These are phyloP conservation scores for Beauveria pseudobassiana DNA, from an alignment of 2,329 filamentous ascomycete genomes.

Conservation along the genomic window DNA sequence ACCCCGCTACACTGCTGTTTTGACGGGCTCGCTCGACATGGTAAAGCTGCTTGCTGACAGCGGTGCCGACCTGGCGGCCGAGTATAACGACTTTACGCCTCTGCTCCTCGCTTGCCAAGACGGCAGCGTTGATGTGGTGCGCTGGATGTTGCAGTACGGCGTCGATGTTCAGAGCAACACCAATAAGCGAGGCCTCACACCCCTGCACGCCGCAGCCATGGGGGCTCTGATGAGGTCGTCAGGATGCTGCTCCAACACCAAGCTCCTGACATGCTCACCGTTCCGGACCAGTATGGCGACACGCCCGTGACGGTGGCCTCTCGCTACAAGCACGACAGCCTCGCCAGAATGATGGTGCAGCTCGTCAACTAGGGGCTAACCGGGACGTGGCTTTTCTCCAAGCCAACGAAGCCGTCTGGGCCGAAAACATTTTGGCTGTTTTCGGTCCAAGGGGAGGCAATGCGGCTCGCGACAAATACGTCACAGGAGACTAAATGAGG, in stretches of 20 bases:
- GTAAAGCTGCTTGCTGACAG: conserved; percentile 2
- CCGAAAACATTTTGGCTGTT: not conserved
- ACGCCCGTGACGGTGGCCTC: conserved; percentile 8
- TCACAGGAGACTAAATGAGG: conserved; percentile 2
- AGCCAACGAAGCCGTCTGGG: not conserved
- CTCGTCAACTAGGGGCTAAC: not conserved
- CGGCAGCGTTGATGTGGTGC: conserved; percentile 1
- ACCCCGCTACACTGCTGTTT: conserved; percentile 2
- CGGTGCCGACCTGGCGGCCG: conserved; percentile 2
- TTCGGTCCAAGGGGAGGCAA: not conserved
- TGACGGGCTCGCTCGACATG: conserved; percentile 1
- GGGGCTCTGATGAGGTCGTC: conserved; percentile 6
- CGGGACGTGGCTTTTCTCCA: not conserved
- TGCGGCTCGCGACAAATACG: not conserved
- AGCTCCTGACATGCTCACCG: conserved; percentile 1
- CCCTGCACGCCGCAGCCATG: conserved; percentile 7
- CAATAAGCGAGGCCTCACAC: conserved; percentile 6
- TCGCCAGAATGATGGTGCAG: conserved; percentile 9
- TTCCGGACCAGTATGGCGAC: not conserved
- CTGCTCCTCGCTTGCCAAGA: conserved; percentile 5
- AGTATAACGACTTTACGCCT: conserved; percentile 8
- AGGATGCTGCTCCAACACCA: not conserved
- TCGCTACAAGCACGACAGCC: conserved; percentile 7
- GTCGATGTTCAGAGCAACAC: not conserved
- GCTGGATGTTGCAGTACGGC: conserved; percentile 8